phyloP scores from a whole-genome alignment of 2,329 filamentous ascomycete species.

The Neonectria coccinea region DNA sequence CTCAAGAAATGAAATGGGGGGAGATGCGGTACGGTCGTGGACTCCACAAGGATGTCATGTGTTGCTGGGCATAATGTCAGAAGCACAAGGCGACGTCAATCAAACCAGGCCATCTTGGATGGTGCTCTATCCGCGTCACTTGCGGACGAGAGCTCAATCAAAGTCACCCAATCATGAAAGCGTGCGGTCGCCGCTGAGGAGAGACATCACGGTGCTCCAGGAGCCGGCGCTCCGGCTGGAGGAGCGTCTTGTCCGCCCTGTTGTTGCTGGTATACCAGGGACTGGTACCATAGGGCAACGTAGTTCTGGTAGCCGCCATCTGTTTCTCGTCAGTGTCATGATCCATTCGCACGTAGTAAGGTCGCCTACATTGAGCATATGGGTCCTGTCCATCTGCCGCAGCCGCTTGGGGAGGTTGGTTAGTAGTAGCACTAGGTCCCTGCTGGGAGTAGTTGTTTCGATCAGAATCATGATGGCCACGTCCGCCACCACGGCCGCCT shows the following conservation, averaged over 20 bases:
- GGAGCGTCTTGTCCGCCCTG: conserved; percentile 53
- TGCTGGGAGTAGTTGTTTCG: conserved; percentile 65
- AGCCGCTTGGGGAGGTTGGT: conserved; percentile 56
- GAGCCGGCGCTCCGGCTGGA: conserved; percentile 51
- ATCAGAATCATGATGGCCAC: conserved; percentile 66
- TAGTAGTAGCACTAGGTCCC: conserved; percentile 56
- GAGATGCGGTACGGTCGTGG: conserved; percentile 50
- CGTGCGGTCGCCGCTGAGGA: conserved; percentile 34
- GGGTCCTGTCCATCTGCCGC: conserved; percentile 70
- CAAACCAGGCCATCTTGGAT: conserved; percentile 51
- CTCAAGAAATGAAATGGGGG: conserved; percentile 43
- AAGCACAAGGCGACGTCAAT: conserved; percentile 48
- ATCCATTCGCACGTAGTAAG: neutral
- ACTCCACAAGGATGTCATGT: conserved; percentile 47
- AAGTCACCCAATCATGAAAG: conserved; percentile 50
- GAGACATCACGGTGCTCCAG: conserved; percentile 53
- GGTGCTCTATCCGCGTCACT: conserved; percentile 39
- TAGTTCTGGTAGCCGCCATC: conserved; percentile 87
- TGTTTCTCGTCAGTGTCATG: conserved; percentile 48
- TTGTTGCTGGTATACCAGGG: conserved; percentile 62
- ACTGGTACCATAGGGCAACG: conserved; percentile 83
- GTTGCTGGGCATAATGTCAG: conserved; percentile 41
- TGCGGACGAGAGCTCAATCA: conserved; percentile 47
- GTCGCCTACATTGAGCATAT: conserved; percentile 77
- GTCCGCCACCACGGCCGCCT: conserved; percentile 55